Evolutionary conservation across 345 rosid species (phyloP).

Genomic region (Geranium brycei): DNA sequence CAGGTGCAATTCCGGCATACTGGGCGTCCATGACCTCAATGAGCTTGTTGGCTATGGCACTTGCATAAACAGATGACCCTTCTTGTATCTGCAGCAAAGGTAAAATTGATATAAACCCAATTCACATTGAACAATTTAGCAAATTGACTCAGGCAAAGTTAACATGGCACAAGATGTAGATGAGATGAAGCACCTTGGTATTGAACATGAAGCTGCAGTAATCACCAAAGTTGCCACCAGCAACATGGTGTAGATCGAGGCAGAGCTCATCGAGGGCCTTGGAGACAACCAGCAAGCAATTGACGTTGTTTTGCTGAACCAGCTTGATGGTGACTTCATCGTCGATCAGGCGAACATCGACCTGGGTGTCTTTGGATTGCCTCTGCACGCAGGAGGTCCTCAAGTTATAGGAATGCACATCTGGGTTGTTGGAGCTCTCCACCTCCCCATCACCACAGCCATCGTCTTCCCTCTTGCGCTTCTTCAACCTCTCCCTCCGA

Average conservation of each 20-base stretch:
- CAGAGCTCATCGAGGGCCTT: constrained; percentile 67
- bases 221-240: constrained; percentile 83
- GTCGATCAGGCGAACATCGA: constrained; percentile 77
- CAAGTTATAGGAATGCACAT: neutral
- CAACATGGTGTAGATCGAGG: constrained; percentile 72
- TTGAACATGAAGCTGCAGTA: constrained; percentile 66
- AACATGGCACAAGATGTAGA: too few species aligned
- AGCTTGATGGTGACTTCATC: constrained; percentile 87
- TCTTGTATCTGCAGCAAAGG: too few species aligned
- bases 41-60: too few species aligned
- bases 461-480: constrained; percentile 31
- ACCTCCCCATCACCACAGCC: constrained; percentile 19
- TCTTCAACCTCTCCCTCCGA: constrained; percentile 24
- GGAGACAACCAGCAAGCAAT: constrained; percentile 59
- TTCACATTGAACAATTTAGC: too few species aligned
- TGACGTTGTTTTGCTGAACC: constrained; percentile 59
- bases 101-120: too few species aligned
- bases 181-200: constrained; percentile 45
- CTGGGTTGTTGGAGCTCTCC: constrained; percentile 19
- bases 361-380: constrained; percentile 71
- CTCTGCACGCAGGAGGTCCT: constrained; percentile 89
- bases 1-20: too few species aligned
- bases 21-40: too few species aligned
- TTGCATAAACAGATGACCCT: too few species aligned
- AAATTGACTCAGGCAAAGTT: too few species aligned